Base-by-base conservation (phyloP, 202 grass and related monocot genomes). In the Schoenoplectus tabernaemontani region DNA sequence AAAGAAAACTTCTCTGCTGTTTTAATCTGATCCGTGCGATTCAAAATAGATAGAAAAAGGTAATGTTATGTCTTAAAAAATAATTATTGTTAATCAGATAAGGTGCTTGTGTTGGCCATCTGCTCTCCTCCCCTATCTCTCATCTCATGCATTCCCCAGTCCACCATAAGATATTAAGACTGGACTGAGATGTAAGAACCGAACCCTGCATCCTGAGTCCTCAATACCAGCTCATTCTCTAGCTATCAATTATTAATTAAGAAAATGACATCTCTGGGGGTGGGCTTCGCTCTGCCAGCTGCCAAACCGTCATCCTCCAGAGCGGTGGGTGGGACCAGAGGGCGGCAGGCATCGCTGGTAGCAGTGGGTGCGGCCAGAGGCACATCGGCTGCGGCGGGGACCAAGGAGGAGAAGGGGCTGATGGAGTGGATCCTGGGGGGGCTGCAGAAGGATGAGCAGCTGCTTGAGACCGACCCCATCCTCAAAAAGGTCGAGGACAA, bases 401-500 rank as follows among this genome's bases (percentile, higher is more conserved):
- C 83, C 42, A 37, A 82, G 72, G 70, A 92, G 85, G 90, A 92
- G 90, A 90, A 85, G 85, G 23, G 85, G 7, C 16, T 87, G 9
- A 53, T 8, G 0, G 87, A 87, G 0, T 90, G 72, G 87, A 85
- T 92, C 85, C 22, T 87, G 17, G 57, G 87, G 17, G 10, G 3
- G 44, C 79, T 92, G 85, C 70, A 83, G 71, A 92, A 83, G 87
- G 46, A 90, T n/a, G 85, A 89, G 30, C 90, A 92, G 87, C 82
- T 92, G 43, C n/a, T 92, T 62, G 90, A 92, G 82, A 92, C 90
- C 57, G 83, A 92, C 83, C 87, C 87, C 30, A 28, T 90, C 56
- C 90, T 92, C 80, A 72, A 90, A 73, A 92, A 92, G 85, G 76
- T 63, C 15, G 57, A 69, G 19, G 33, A 34, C 47, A 53, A 51